Percentiles rank a stretch among this genome's conserved stretches.
These are phyloP conservation scores for Jackrogersella multiformis DNA, from an alignment of 495 filamentous ascomycete species.

Conservation along the genomic window DNA sequence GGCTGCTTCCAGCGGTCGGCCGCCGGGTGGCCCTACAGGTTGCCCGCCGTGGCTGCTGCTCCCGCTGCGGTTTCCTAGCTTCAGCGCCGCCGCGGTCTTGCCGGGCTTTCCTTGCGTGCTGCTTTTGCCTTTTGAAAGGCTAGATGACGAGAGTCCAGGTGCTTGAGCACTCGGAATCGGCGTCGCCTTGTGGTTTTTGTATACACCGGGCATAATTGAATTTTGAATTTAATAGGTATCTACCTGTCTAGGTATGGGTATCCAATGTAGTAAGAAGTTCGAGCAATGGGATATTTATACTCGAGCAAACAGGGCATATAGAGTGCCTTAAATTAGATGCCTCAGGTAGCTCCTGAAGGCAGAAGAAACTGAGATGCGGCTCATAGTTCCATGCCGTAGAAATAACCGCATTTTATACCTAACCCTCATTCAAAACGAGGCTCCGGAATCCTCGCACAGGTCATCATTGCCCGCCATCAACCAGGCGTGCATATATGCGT, in stretches of 20 bases:
- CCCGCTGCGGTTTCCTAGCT: neutral
- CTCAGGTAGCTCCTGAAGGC: too few relatives aligned
- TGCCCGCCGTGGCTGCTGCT: neutral
- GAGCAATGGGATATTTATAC: too few relatives aligned
- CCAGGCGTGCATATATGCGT: neutral
- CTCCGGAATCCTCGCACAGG: neutral
- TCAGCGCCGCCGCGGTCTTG: conserved; percentile 1
- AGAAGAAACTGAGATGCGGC: too few relatives aligned
- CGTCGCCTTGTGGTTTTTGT: neutral
- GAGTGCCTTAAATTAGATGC: too few relatives aligned
- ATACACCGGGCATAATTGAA: conserved; percentile 2
- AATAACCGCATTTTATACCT: too few relatives aligned
- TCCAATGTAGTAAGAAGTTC: neutral
- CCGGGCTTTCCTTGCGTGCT: neutral
- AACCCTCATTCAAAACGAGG: neutral
- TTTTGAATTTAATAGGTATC: too few relatives aligned
- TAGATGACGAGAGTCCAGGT: neutral
- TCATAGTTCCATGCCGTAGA: too few relatives aligned
- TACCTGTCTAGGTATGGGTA: neutral
- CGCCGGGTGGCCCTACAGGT: neutral
- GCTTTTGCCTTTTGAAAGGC: neutral
- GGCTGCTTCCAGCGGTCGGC: conserved; percentile 26
- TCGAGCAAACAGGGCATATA: too few relatives aligned
- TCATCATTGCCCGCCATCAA: neutral
- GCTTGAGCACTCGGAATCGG: neutral